phyloP scores from a whole-genome alignment of 129 eudicot genomes.

The Ambrosia artemisiifolia region DNA sequence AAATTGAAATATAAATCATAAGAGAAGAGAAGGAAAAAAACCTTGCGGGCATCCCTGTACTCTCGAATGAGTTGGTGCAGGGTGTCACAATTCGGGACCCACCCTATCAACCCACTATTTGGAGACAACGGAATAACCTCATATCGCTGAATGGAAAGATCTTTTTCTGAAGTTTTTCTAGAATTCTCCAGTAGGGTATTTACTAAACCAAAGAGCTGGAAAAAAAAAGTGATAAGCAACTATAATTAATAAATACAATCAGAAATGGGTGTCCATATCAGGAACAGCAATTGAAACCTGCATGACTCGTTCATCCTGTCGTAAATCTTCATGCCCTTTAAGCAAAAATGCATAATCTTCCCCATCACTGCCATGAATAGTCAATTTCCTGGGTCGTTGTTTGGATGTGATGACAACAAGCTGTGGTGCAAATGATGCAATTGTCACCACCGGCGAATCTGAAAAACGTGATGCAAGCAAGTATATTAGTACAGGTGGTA shows the following conservation, averaged over 20 bases:
- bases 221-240: not conserved
- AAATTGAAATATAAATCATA: not conserved
- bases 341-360: slow-evolving; percentile 93
- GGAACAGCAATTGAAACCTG: slow-evolving; percentile 47
- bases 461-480: slow-evolving; percentile 4
- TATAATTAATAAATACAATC: not conserved
- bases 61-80: slow-evolving; percentile 93
- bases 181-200: slow-evolving; percentile 94
- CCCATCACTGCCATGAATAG: slow-evolving; percentile 95
- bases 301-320: slow-evolving; percentile 99
- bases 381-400: slow-evolving; percentile 93
- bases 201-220: slow-evolving; percentile 93
- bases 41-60: slow-evolving; percentile 96
- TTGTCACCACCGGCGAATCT: slow-evolving; percentile 91
- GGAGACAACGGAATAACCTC: slow-evolving; percentile 90
- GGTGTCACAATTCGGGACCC: slow-evolving; percentile 99
- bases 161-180: slow-evolving; percentile 83
- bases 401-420: slow-evolving; percentile 93
- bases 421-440: slow-evolving; percentile 83
- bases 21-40: slow-evolving; percentile 1
- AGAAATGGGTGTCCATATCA: not conserved
- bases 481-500: not conserved
- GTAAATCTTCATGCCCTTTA: slow-evolving; percentile 98
- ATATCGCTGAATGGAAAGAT: slow-evolving; percentile 86
- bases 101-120: slow-evolving; percentile 90